Conservation (phyloP, 257 asterid genomes). For the Lavandula angustifolia region DNA sequence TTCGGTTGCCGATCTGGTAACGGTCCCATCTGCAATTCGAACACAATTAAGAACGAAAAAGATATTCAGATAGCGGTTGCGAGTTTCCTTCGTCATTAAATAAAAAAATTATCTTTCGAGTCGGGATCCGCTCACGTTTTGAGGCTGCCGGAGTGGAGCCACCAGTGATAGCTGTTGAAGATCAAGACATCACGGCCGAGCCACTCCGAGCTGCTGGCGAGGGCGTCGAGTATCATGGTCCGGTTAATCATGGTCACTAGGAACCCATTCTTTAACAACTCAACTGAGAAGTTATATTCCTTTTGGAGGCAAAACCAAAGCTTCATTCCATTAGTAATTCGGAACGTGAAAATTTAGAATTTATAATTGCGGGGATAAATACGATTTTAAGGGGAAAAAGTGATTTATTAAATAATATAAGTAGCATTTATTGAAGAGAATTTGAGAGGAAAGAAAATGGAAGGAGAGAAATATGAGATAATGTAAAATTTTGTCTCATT, state of each 20-base stretch:
- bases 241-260: conserved; percentile 37
- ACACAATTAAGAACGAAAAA: not conserved
- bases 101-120: not conserved
- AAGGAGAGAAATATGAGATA: too few species aligned
- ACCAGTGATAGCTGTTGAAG: conserved; percentile 82
- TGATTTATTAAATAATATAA: too few species aligned
- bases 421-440: too few species aligned
- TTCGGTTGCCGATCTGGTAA: conserved; percentile 45
- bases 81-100: too few species aligned
- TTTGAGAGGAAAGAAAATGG: too few species aligned
- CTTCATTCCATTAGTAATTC: not conserved
- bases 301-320: not conserved
- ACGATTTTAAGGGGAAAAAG: too few species aligned
- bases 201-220: conserved; percentile 47
- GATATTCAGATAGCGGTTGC: too few species aligned
- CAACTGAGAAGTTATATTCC: conserved; percentile 37
- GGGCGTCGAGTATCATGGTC: conserved; percentile 57
- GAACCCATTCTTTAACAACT: conserved; percentile 44
- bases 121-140: conserved; percentile 40
- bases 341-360: too few species aligned
- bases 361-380: too few species aligned
- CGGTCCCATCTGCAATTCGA: conserved; percentile 54
- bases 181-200: conserved; percentile 47
- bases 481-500: too few species aligned
- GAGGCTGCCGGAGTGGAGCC: conserved; percentile 62